These are phyloP conservation scores for Cubamyces lactineus DNA, from an alignment of 768 basidiomycete species.

Conservation along the genomic window DNA sequence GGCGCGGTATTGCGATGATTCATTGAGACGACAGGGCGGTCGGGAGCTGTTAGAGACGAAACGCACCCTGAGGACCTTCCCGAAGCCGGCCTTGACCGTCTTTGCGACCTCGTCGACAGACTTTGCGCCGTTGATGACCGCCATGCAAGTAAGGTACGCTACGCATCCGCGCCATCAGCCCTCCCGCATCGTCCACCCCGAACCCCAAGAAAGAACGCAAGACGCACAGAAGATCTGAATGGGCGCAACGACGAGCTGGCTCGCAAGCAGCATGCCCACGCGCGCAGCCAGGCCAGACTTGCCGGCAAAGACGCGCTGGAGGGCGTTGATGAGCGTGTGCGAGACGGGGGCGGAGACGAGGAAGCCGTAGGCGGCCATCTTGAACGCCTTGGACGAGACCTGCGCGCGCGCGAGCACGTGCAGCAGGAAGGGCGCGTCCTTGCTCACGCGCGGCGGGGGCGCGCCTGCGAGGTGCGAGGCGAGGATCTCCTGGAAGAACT, in stretches of 20 bases:
- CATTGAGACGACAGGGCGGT: too few relatives aligned
- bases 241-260: conserved; percentile 76
- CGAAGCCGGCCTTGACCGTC: conserved; percentile 74
- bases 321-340: conserved; percentile 69
- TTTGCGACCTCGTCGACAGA: conserved; percentile 63
- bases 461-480: conserved; percentile 71
- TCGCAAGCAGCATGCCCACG: conserved; percentile 74
- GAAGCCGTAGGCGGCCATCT: conserved; percentile 86
- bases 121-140: conserved; percentile 80
- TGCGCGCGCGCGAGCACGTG: conserved; percentile 59
- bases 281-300: conserved; percentile 65
- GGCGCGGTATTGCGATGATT: neutral
- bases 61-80: conserved; percentile 70
- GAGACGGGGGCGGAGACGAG: conserved; percentile 81
- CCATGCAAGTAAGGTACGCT: conserved; percentile 82
- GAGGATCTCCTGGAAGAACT: conserved; percentile 76
- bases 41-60: too few relatives aligned
- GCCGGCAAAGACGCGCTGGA: conserved; percentile 80
- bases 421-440: conserved; percentile 55
- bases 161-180: neutral
- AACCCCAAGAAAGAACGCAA: neutral
- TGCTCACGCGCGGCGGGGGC: conserved; percentile 52
- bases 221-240: conserved; percentile 67
- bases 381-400: conserved; percentile 70
- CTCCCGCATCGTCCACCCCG: neutral